Base-by-base conservation (phyloP, 2,329 filamentous ascomycete genomes). In the Sphaerostilbella broomeana region DNA sequence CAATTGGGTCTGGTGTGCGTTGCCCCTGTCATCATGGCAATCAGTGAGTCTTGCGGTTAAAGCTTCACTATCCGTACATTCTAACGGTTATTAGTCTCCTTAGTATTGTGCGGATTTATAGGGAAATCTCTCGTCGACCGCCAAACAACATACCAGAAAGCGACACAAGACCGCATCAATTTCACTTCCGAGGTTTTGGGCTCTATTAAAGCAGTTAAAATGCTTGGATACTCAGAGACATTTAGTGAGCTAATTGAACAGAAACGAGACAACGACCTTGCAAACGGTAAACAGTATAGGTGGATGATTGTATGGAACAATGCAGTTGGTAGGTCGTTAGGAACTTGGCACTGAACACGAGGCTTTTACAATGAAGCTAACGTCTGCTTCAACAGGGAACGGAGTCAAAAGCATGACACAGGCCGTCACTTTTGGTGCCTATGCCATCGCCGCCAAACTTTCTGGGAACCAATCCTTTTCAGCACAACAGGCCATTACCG, bases 171-270 rank as follows among this genome's bases (percentile, higher is more conserved):
- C 9, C 55, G 58, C 5, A 58, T 60, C 30, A 60, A 58, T 15
- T 52, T 60, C 11, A 61, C 56, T 1, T 54, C 57, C 0, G 53
- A 59, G 18, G 50, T 58, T 2, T 41, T 61, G 6, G 43, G 53
- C 4, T 59, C 55, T 1, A 54, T 60, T 18, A 61, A 60, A 12
- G 46, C 54, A 1, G 51, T 59, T n/a, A 61, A 62, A 34, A 61
- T 61, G 56, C 47, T 60, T 2, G 58, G 58, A 0, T 47, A 54
- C 6, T 49, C 57, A 2, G 53, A 58, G 16, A 45, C 44, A 8
- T 57, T 60, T 10, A 39, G 43, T 2, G 35, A 37, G 3, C 38
- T 55, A 0, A 52, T 60, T 36, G 39, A 47, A 10, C 36, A 48
- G 13, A 56, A 51, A 26, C 47, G 57, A 9, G 45, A 51, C 10